Base-by-base conservation (phyloP, 805 yeast genomes). In the Myxozyma sirexii region DNA sequence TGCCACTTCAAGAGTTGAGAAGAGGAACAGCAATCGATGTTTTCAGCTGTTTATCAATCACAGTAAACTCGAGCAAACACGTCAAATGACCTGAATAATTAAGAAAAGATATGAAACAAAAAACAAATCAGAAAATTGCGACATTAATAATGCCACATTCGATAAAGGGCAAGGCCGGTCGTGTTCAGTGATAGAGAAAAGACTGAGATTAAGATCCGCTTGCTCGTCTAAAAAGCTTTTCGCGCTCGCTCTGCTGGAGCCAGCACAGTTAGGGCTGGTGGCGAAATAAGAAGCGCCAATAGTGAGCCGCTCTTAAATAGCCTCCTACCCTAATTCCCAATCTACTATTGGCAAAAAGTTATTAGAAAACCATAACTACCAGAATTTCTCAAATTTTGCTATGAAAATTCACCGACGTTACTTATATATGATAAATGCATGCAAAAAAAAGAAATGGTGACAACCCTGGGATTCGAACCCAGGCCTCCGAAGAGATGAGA, bases 401-500 rank as follows among this genome's bases (percentile, higher is more conserved):
- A n/a, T n/a, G n/a, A n/a, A n/a, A n/a, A n/a, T n/a, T n/a, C n/a
- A n/a, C n/a, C n/a, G n/a, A n/a, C n/a, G n/a, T n/a, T n/a, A n/a
- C n/a, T n/a, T n/a, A n/a, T n/a, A n/a, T n/a, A n/a, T 29, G 15
- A n/a, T n/a, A 1, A 41, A 23, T 13, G n/a, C 6, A 21, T 8
- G 12, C 1, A 37, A 23, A 48, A 24, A 68, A 33, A 62, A 71
- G 73, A 73, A 75, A 76, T 72, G 71, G 66, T 84, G 88, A 84
- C 84, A 84, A 82, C 85, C 84, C 87, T 82, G 88, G 85, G 88
- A 83, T 84, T 84, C 88, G 88, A 84, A 84, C 88, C 85, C 88
- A 82, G 87, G 88, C 88, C 87, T 83, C 88, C 87, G 87, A 76
- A 84, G 88, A 84, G 87, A 84, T 83, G 84, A 82, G 85, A 85